phyloP scores from a whole-genome alignment of 148 eudicot genomes.

The Bassia scoparia region DNA sequence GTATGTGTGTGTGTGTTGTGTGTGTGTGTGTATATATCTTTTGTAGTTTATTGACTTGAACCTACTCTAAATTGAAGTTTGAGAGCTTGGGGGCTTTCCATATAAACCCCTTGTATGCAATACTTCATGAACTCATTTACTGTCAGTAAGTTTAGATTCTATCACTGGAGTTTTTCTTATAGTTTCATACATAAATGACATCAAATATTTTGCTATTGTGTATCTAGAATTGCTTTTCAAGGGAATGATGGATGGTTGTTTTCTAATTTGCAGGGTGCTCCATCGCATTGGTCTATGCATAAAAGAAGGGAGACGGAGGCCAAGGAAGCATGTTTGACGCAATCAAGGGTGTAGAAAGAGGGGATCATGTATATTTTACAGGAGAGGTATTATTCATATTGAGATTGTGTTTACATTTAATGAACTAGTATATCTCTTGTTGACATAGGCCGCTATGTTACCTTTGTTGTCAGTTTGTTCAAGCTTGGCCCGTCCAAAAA shows the following conservation, averaged over 20 bases:
- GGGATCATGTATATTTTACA: slow-evolving; percentile 71
- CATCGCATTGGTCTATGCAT: slow-evolving; percentile 88
- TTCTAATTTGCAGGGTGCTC: slow-evolving; percentile 60
- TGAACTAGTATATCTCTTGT: background rate
- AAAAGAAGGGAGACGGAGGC: slow-evolving; percentile 65
- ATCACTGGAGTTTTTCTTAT: background rate
- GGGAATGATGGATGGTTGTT: background rate
- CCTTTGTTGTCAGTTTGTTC: too few relatives aligned
- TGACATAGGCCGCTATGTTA: background rate
- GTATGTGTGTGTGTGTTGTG: too few relatives aligned
- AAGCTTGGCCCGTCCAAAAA: too few relatives aligned
- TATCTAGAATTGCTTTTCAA: background rate
- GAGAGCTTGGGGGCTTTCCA: slow-evolving; percentile 71
- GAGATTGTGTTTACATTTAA: background rate
- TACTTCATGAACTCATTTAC: slow-evolving; percentile 81
- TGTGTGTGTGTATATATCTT: too few relatives aligned
- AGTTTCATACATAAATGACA: slow-evolving; percentile 6
- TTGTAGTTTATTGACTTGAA: slow-evolving; percentile 23
- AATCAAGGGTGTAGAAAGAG: slow-evolving; percentile 75
- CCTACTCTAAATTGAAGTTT: slow-evolving; percentile 48
- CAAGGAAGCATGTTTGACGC: slow-evolving; percentile 69
- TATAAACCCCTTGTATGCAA: slow-evolving; percentile 78
- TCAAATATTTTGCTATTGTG: background rate
- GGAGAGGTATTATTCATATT: slow-evolving; percentile 62
- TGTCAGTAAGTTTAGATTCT: slow-evolving; percentile 52